Evolutionary conservation across 208 protist genomes (phyloP), one percentile per base, ranked within the genome.

Genomic region (Herpetomonas samuelpessoai): DNA sequence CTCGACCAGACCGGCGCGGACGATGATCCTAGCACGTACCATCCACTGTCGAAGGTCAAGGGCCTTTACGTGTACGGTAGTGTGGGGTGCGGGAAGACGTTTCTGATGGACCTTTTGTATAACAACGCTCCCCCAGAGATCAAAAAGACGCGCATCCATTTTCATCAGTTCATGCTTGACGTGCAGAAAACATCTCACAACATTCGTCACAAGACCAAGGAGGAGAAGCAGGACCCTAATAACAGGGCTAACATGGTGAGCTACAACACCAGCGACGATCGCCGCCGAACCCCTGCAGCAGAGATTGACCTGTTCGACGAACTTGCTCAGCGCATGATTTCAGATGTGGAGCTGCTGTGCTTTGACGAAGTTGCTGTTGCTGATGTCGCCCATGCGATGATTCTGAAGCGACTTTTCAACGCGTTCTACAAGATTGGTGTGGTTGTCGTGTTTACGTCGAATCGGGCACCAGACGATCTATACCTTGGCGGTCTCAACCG

Each of bases 151-250:
- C 81, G 96, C 28, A 82, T 98, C 39, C 97, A 98, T 78, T 98
- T 98, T 57, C 90, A 98, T 69, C 81, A 95, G 47, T 98, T 98
- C 55, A 98, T 98, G 95, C 67, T 98, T 2, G 91, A 98, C 69
- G 87, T 98, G 45, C 92, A 98, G 41, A 75, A 81, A n/a, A 90
- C 81, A 2, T 75, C 79, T 0, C 86, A 97, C 55, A 60, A 68
- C 0, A 86, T 95, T 35, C 84, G 79, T 31, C 50, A 71, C 69
- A 82, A 86, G 45, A 67, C 62, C 35, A 64, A 83, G 38, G 74
- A 85, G 61, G 80, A 94, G 70, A 60, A 69, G 62, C 44, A 71
- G 52, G 52, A 55, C 2, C 27, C 52, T 22, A 49, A 58, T 1
- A 77, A 68, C 41, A 61, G 75, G 16, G 46, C 31, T 28, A 85